Conservation (phyloP, 108 stramenopile species). For the Schizochytrium sp. region DNA sequence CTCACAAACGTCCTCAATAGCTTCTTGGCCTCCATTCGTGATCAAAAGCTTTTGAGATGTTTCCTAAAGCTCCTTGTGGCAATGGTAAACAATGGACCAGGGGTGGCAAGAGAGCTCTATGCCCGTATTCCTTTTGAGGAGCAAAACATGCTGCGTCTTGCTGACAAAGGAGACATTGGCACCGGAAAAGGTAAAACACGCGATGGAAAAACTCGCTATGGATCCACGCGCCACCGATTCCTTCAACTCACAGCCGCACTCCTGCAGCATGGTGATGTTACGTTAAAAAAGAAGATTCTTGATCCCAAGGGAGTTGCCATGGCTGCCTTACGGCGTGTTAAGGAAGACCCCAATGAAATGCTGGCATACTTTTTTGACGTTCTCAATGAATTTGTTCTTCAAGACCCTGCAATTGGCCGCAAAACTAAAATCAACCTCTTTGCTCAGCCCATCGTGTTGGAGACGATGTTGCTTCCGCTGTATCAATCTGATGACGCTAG, state of each 20-base stretch:
- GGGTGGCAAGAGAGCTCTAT: not conserved
- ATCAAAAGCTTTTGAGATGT: not conserved
- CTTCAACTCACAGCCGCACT: conserved; percentile 33
- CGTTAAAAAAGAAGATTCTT: not conserved
- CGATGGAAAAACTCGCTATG: conserved; percentile 12
- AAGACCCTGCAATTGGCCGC: not conserved
- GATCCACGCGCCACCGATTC: conserved; percentile 38
- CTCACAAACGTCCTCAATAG: not conserved
- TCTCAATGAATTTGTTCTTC: not conserved
- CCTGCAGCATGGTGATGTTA: conserved; percentile 40
- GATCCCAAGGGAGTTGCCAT: conserved; percentile 12
- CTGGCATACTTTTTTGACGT: not conserved
- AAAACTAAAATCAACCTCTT: conserved; percentile 7
- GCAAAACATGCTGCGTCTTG: not conserved
- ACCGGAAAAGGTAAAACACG: not conserved
- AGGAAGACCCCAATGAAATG: conserved; percentile 42
- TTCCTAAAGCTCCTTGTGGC: conserved; percentile 42
- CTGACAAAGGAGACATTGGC: conserved; percentile 13
- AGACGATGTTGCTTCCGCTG: conserved; percentile 24
- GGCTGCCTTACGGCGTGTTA: not conserved
- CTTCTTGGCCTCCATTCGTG: conserved; percentile 8
- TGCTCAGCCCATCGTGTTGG: not conserved
- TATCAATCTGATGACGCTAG: not conserved
- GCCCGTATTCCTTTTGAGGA: not conserved
- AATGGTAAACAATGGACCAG: conserved; percentile 28